Percentiles rank a stretch among this genome's conserved stretches.
Conservation (phyloP, 352 stramenopile genomes). For the Globisporangium echinulatum region DNA sequence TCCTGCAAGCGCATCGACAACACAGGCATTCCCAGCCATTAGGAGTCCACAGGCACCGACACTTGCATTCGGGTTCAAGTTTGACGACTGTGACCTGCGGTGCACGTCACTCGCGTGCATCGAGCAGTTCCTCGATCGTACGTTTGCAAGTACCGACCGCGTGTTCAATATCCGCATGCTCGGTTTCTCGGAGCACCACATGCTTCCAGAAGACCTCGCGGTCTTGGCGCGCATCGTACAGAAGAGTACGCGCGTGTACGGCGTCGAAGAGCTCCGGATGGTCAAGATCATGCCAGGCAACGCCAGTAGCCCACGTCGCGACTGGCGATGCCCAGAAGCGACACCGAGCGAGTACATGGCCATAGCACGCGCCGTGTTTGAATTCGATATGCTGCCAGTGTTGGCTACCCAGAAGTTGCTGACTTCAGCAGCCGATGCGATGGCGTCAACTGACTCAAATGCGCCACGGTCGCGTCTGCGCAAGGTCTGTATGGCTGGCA, state of each 20-base stretch:
- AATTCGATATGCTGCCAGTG: background rate
- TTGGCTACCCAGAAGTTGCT: background rate
- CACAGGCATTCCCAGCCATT: no score
- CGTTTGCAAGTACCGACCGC: conserved; percentile 1
- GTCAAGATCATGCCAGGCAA: background rate
- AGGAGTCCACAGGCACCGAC: no score
- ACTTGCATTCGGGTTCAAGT: background rate
- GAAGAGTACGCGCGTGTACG: background rate
- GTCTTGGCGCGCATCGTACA: conserved; percentile 9
- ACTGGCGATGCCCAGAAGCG: background rate
- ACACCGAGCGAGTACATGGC: background rate
- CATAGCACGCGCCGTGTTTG: background rate
- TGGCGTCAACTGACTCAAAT: background rate
- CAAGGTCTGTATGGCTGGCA: background rate
- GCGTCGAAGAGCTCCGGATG: conserved; percentile 4
- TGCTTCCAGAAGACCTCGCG: conserved; percentile 6
- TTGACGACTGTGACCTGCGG: background rate
- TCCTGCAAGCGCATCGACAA: no score
- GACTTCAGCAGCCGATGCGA: background rate
- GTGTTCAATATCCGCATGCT: conserved; percentile 1
- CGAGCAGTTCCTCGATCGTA: conserved; percentile 7
- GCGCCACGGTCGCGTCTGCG: background rate
- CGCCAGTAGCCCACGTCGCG: no score
- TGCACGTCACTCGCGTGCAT: conserved; percentile 1
- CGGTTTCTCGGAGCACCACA: conserved; percentile 1